These are phyloP conservation scores for Paecilomyces formosus DNA, from an alignment of 2,329 filamentous ascomycete species.

Conservation along the genomic window DNA sequence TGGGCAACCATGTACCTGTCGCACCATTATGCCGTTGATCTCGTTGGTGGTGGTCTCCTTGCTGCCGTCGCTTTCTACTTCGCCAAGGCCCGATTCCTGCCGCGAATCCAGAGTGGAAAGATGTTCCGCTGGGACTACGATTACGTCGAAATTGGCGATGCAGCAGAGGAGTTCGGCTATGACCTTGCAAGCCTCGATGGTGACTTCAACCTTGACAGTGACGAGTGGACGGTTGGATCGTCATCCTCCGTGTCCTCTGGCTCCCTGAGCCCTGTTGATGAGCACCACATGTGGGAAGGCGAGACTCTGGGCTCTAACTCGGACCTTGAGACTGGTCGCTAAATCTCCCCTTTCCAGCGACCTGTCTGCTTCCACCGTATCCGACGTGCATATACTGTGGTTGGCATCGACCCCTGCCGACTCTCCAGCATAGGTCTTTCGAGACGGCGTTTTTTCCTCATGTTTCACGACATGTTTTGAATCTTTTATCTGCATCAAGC, in stretches of 20 bases:
- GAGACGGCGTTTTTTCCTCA: conserved; percentile 25
- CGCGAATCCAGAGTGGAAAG: conserved; percentile 76
- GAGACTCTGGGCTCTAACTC: conserved; percentile 30
- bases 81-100: conserved; percentile 71
- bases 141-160: conserved; percentile 77
- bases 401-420: conserved; percentile 10
- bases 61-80: conserved; percentile 76
- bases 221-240: conserved; percentile 86
- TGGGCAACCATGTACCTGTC: conserved; percentile 98
- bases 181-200: conserved; percentile 52
- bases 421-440: conserved; percentile 6
- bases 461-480: conserved; percentile 30
- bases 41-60: conserved; percentile 75
- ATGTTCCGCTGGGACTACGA: conserved; percentile 91
- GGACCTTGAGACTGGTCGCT: conserved; percentile 34
- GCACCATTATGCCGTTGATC: conserved; percentile 92
- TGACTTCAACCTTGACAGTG: conserved; percentile 58
- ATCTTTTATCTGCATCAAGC: conserved; percentile 28
- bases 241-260: conserved; percentile 67
- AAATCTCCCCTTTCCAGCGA: conserved; percentile 7
- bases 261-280: conserved; percentile 55
- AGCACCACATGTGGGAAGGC: conserved; percentile 43
- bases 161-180: conserved; percentile 43
- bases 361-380: conserved; percentile 9
- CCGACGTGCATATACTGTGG: conserved; percentile 5